Conservation (phyloP, 352 stramenopile genomes). For the Pythium dissotocum region DNA sequence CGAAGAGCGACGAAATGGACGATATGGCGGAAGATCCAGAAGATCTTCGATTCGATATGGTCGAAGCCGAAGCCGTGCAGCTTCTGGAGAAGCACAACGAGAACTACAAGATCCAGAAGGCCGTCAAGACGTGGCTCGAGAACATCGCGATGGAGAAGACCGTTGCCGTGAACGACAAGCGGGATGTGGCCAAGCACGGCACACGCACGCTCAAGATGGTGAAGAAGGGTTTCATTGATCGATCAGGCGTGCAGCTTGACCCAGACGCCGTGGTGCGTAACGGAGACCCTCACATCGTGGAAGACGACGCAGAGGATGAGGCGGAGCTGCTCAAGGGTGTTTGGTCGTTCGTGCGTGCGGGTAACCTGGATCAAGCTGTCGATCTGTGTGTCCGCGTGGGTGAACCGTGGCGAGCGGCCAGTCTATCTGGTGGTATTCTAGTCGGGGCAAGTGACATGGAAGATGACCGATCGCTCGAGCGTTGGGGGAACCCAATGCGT, state of each 20-base stretch:
- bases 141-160: slow-evolving; percentile 73
- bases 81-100: slow-evolving; percentile 62
- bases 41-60: slow-evolving; percentile 69
- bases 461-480: slow-evolving; percentile 54
- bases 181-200: slow-evolving; percentile 35
- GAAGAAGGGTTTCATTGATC: slow-evolving; percentile 44
- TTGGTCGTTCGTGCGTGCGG: slow-evolving; percentile 74
- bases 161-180: slow-evolving; percentile 61
- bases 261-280: slow-evolving; percentile 68
- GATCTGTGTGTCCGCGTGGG: slow-evolving; percentile 74
- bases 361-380: slow-evolving; percentile 61
- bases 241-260: slow-evolving; percentile 51
- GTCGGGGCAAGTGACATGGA: slow-evolving; percentile 59
- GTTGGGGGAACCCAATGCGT: slow-evolving; percentile 83
- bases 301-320: slow-evolving; percentile 83
- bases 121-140: slow-evolving; percentile 81
- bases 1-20: slow-evolving; percentile 34
- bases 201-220: slow-evolving; percentile 67
- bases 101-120: slow-evolving; percentile 66
- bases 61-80: slow-evolving; percentile 73
- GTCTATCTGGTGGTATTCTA: slow-evolving; percentile 60
- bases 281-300: slow-evolving; percentile 59
- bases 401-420: slow-evolving; percentile 79
- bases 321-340: slow-evolving; percentile 71
- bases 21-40: slow-evolving; percentile 35